These are phyloP conservation scores for Monosporascus cannonballus DNA, from an alignment of 2,329 filamentous ascomycete genomes.

Conservation along the genomic window DNA sequence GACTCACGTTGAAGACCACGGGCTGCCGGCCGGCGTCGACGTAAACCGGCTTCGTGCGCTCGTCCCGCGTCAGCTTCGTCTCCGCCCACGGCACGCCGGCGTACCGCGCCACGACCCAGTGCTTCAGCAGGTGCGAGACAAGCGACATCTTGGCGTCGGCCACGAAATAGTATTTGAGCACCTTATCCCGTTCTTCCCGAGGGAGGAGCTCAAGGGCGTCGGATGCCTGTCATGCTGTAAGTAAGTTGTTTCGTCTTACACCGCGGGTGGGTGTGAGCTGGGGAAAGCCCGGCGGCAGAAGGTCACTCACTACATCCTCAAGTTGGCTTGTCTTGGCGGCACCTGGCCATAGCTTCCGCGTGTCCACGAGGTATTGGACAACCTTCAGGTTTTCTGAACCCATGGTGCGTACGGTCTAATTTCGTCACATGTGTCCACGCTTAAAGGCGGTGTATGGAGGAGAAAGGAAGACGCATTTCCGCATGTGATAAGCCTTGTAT, in stretches of 20 bases:
- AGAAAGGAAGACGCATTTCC: not conserved
- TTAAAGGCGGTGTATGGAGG: not conserved
- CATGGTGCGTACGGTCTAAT: slow-evolving; percentile 13
- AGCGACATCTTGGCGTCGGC: slow-evolving; percentile 71
- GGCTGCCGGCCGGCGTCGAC: slow-evolving; percentile 40
- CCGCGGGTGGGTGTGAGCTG: too few relatives aligned
- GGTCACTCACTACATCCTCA: slow-evolving; percentile 35
- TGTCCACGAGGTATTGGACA: slow-evolving; percentile 59
- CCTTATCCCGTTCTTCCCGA: slow-evolving; percentile 47
- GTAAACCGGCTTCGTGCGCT: slow-evolving; percentile 49
- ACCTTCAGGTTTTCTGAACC: slow-evolving; percentile 30
- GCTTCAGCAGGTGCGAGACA: slow-evolving; percentile 68
- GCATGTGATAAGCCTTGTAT: not conserved
- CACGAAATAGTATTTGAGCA: slow-evolving; percentile 58
- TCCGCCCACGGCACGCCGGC: slow-evolving; percentile 54
- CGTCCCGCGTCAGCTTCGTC: slow-evolving; percentile 50
- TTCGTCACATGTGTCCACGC: not conserved
- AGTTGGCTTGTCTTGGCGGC: slow-evolving; percentile 43
- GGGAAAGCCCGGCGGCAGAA: not conserved
- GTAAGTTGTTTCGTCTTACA: too few relatives aligned
- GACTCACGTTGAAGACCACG: slow-evolving; percentile 68
- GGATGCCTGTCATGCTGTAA: slow-evolving; percentile 36
- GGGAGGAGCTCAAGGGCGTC: slow-evolving; percentile 47
- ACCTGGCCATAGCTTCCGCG: slow-evolving; percentile 50
- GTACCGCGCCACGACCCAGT: slow-evolving; percentile 56